These are phyloP conservation scores for Pichia sp. DNA, from an alignment of 1,139 yeast genomes.

Conservation along the genomic window DNA sequence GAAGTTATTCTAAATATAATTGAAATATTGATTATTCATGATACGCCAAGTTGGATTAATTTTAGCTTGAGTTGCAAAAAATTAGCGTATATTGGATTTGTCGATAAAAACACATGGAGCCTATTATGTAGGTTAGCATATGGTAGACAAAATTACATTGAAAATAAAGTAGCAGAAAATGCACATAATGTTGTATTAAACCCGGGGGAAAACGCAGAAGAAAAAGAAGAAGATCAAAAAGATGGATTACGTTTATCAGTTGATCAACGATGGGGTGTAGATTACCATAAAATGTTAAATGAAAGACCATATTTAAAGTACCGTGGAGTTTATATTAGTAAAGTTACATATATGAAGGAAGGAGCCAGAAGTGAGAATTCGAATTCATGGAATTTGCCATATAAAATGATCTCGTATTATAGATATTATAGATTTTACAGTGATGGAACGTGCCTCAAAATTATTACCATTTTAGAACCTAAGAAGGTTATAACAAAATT, in stretches of 20 bases:
- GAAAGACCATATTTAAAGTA: constrained; percentile 69
- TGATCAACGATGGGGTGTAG: constrained; percentile 36
- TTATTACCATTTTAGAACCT: constrained; percentile 65
- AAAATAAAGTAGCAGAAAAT: constrained; percentile 8
- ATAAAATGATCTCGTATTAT: constrained; percentile 79
- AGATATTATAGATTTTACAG: constrained; percentile 76
- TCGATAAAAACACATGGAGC: constrained; percentile 50
- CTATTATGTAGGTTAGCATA: constrained; percentile 48
- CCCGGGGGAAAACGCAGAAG: constrained; percentile 36
- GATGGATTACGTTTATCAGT: constrained; percentile 31
- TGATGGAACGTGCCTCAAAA: constrained; percentile 66
- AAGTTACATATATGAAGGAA: constrained; percentile 74
- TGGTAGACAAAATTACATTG: constrained; percentile 46
- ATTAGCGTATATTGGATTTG: constrained; percentile 57
- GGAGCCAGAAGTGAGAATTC: constrained; percentile 65
- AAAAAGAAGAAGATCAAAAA: constrained; percentile 17
- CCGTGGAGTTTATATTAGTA: constrained; percentile 79
- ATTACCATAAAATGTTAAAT: constrained; percentile 49
- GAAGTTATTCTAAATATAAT: constrained; percentile 58
- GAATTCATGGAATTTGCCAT: constrained; percentile 68
- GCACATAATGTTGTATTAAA: not conserved
- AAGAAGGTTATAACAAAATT: constrained; percentile 39
- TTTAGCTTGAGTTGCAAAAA: constrained; percentile 57
- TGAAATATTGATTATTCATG: constrained; percentile 40
- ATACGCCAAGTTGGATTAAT: constrained; percentile 63